Evolutionary conservation across 2,329 filamentous ascomycete species (phyloP), one percentile per base, ranked within the genome.

Genomic region (Dryadomyces quercus-mongolicae): DNA sequence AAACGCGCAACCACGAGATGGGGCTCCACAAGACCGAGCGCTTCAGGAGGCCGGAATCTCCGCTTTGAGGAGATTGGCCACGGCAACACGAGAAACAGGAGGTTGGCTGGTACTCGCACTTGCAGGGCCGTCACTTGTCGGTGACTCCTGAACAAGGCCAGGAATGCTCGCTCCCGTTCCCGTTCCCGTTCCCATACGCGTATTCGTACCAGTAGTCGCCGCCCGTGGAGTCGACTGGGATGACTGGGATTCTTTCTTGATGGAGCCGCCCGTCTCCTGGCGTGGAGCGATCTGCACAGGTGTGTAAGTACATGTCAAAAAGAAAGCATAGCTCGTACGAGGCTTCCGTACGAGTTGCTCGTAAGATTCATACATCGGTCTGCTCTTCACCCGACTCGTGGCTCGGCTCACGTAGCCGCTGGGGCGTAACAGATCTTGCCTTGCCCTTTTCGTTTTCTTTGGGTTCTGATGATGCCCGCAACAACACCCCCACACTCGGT

Each of bases 1-100:
- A 31, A 31, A 31, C 25, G 25, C 25, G 25, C 25, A 31, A 31
- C 25, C 25, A 31, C 25, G 25, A 31, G 25, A 31, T 31, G 25
- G 25, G 25, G 25, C 25, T 31, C 25, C 25, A 31, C 25, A 22
- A 20, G 46, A n/a, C 31, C 47, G 47, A 38, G 36, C 40, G 5
- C 22, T 5, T 45, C 31, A 46, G 31, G 42, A 15, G 6, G 51
- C 42, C 9, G 20, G 13, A 16, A 49, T 25, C 18, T 31, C 36
- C 8, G 49, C 38, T 21, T 55, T 52, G 12, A 54, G 18, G 18
- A 57, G 44, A 21, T 51, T 47, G 22, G 51, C 10, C 6, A 53
- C 49, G 13, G 49, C 21, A 43, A 54, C 52, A 31, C 52, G 56
- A 9, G 21, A 50, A 13, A 6, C 21, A 4, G 50, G 15, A n/a